Conservation (phyloP, 495 filamentous ascomycete species). For the Xylaria cubensis region DNA sequence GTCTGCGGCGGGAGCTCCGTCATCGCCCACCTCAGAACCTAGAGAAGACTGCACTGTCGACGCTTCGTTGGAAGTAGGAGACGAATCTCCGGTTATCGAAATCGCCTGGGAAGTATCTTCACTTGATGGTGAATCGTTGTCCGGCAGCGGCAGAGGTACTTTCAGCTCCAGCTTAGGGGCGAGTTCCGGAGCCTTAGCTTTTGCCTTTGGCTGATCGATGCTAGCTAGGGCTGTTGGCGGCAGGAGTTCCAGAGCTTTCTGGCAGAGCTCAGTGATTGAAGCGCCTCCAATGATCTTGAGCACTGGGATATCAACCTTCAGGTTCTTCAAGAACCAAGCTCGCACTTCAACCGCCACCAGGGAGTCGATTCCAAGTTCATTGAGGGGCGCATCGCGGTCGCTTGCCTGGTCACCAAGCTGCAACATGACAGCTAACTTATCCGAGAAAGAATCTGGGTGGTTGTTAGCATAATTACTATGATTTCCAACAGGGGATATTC, state of each 20-base stretch:
- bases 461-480: conserved; percentile 5
- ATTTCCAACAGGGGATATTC: neutral
- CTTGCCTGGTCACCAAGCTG: conserved; percentile 12
- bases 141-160: neutral
- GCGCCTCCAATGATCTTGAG: conserved; percentile 54
- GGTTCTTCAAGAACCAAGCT: conserved; percentile 48
- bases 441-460: neutral
- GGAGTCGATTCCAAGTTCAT: conserved; percentile 49
- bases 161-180: conserved; percentile 1
- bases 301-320: conserved; percentile 52
- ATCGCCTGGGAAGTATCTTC: neutral
- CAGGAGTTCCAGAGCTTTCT: conserved; percentile 6
- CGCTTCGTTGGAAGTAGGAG: neutral
- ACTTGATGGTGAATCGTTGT: neutral
- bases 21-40: conserved; percentile 1
- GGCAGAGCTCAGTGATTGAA: conserved; percentile 36
- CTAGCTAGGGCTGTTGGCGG: neutral
- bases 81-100: neutral
- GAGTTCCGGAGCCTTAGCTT: neutral
- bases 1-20: neutral
- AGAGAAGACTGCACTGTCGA: neutral
- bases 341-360: conserved; percentile 51
- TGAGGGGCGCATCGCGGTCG: neutral
- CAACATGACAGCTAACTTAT: conserved; percentile 1
- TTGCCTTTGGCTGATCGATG: neutral